These are phyloP conservation scores for Candida endomychidarum DNA, from an alignment of 805 yeast genomes.

Conservation along the genomic window DNA sequence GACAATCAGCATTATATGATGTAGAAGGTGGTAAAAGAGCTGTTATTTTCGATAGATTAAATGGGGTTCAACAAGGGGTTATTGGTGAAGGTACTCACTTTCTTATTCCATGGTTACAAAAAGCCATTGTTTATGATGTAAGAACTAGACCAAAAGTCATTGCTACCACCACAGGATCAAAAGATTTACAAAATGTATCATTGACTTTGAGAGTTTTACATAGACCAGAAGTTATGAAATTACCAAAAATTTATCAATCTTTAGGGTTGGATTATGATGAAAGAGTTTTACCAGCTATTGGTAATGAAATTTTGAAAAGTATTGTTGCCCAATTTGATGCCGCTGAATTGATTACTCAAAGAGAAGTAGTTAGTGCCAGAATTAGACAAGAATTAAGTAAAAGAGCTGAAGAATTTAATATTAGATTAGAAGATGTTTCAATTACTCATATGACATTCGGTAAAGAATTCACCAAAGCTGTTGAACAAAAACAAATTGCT, in stretches of 20 bases:
- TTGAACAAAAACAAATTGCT: conserved; percentile 97
- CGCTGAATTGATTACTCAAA: conserved; percentile 93
- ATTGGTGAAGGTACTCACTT: conserved; percentile 98
- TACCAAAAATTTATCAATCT: conserved; percentile 87
- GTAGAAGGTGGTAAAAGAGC: conserved; percentile 97
- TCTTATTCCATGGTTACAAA: conserved; percentile 92
- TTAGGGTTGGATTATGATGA: conserved; percentile 95
- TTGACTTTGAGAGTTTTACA: conserved; percentile 90
- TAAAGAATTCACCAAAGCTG: conserved; percentile 94
- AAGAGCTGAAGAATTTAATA: conserved; percentile 86
- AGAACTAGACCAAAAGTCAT: conserved; percentile 94
- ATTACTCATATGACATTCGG: conserved; percentile 98
- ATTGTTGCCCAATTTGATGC: conserved; percentile 95
- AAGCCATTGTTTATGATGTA: conserved; percentile 86
- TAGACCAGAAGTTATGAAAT: conserved; percentile 81
- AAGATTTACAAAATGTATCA: conserved; percentile 94
- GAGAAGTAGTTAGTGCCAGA: conserved; percentile 89
- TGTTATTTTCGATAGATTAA: conserved; percentile 86
- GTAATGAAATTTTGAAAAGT: conserved; percentile 85
- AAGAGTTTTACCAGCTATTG: conserved; percentile 88
- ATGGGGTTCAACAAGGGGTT: conserved; percentile 85
- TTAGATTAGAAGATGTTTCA: conserved; percentile 92
- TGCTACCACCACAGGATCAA: conserved; percentile 93
- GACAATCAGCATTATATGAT: conserved; percentile 85
- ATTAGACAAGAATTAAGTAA: conserved; percentile 81